These are phyloP conservation scores for Cytospora paraplurivora DNA, from an alignment of 2,329 filamentous ascomycete species.

Conservation along the genomic window DNA sequence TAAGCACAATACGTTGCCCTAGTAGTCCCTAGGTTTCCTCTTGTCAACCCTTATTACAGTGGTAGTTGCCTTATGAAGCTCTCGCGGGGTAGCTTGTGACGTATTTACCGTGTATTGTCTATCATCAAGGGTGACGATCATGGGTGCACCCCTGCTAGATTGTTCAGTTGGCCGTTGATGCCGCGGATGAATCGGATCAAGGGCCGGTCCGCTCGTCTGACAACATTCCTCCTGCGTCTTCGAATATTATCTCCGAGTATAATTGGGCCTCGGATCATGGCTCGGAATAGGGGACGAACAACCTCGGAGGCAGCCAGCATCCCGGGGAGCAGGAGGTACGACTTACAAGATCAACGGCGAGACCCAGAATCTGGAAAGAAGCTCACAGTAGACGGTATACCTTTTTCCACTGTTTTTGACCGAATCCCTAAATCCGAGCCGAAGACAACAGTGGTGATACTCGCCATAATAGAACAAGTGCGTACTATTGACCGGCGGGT, in stretches of 20 bases:
- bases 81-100: slow-evolving; percentile 3
- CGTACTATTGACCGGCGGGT: neutral
- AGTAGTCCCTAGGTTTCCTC: no score
- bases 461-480: neutral
- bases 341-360: no score
- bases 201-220: neutral
- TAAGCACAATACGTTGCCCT: no score
- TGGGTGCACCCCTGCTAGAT: neutral
- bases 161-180: neutral
- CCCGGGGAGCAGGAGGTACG: no score
- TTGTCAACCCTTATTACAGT: no score
- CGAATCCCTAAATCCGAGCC: neutral
- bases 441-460: neutral
- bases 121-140: neutral
- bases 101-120: neutral
- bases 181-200: neutral
- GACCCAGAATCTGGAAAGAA: no score
- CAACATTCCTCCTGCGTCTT: neutral
- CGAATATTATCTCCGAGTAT: neutral
- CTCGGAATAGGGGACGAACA: no score
- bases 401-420: neutral
- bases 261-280: no score
- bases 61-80: neutral
- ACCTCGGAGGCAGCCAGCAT: no score
- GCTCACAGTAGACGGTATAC: no score